phyloP scores from a whole-genome alignment of 208 protist species.

The Trypanosoma caninum region DNA sequence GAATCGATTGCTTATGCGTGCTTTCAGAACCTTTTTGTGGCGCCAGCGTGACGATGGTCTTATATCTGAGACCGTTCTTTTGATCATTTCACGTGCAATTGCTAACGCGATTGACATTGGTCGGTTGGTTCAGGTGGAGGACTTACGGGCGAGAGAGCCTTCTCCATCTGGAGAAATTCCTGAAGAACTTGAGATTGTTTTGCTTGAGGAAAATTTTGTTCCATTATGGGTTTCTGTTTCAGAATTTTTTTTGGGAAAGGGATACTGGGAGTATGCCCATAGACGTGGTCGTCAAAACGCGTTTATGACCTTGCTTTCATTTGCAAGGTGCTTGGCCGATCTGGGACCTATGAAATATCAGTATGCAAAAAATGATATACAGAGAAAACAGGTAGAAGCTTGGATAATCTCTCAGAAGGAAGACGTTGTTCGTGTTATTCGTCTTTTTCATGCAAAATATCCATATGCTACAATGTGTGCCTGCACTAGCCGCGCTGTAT shows the following conservation, averaged over 20 bases:
- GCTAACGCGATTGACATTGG: slow-evolving; percentile 16
- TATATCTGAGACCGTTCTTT: slow-evolving; percentile 65
- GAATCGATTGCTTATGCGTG: slow-evolving; percentile 71
- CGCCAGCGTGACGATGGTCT: slow-evolving; percentile 64
- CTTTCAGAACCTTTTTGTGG: slow-evolving; percentile 68
- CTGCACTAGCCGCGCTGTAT: slow-evolving; percentile 52
- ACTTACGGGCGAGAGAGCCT: slow-evolving; percentile 2
- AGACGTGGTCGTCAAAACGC: slow-evolving; percentile 73
- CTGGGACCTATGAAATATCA: slow-evolving; percentile 59
- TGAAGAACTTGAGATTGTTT: slow-evolving; percentile 10
- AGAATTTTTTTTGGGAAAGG: slow-evolving; percentile 55
- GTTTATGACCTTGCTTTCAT: slow-evolving; percentile 73
- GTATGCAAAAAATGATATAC: slow-evolving; percentile 34
- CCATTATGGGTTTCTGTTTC: slow-evolving; percentile 53
- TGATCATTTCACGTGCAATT: slow-evolving; percentile 32
- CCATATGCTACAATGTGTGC: slow-evolving; percentile 70
- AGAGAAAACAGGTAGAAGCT: slow-evolving; percentile 49
- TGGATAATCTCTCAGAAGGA: slow-evolving; percentile 56
- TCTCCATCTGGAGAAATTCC: not conserved
- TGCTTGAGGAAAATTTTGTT: slow-evolving; percentile 30
- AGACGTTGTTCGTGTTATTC: slow-evolving; percentile 50
- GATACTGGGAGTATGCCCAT: slow-evolving; percentile 48
- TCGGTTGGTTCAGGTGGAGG: slow-evolving; percentile 13
- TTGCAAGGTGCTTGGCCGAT: slow-evolving; percentile 53
- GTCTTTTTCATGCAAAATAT: slow-evolving; percentile 71